Conservation (phyloP, 2,329 filamentous ascomycete genomes). For the Alternaria longipes region DNA sequence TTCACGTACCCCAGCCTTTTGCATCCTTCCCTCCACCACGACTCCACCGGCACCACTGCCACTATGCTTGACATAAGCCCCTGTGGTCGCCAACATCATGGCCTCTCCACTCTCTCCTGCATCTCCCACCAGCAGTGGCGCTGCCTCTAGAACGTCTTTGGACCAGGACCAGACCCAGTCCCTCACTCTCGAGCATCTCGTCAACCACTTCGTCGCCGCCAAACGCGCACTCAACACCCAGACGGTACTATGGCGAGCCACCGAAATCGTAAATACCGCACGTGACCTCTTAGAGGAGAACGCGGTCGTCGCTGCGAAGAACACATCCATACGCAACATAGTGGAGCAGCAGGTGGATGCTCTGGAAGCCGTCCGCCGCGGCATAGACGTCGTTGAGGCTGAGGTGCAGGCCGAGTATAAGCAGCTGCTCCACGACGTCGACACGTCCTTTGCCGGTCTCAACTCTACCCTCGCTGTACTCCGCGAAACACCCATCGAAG, state of each 20-base stretch:
- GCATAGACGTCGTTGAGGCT: constrained; percentile 54
- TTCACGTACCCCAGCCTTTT: not conserved
- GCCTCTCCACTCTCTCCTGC: constrained; percentile 55
- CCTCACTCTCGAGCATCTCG: constrained; percentile 75
- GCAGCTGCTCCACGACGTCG: constrained; percentile 70
- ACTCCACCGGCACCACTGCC: not conserved
- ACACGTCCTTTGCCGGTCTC: constrained; percentile 71
- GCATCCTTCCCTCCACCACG: not conserved
- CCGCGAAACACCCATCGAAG: constrained; percentile 70
- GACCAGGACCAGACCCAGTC: constrained; percentile 45
- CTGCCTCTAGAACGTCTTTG: constrained; percentile 34
- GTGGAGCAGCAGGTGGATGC: constrained; percentile 57
- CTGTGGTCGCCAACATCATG: constrained; percentile 28
- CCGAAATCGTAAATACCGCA: constrained; percentile 82
- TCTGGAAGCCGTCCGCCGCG: constrained; percentile 55
- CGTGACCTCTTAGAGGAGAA: constrained; percentile 80
- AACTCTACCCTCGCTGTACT: constrained; percentile 73
- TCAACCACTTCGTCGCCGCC: constrained; percentile 83
- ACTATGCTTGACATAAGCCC: not conserved
- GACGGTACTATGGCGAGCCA: constrained; percentile 82
- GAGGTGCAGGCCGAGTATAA: constrained; percentile 57
- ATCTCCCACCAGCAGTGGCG: constrained; percentile 51
- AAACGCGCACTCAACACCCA: constrained; percentile 89
- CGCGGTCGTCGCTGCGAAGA: constrained; percentile 70
- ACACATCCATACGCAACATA: constrained; percentile 53